A percentile compares a stretch with the other conserved stretches of the same genome.
Evolutionary conservation across 805 yeast species (phyloP).

Genomic region (Saccharomycopsis sp.): DNA sequence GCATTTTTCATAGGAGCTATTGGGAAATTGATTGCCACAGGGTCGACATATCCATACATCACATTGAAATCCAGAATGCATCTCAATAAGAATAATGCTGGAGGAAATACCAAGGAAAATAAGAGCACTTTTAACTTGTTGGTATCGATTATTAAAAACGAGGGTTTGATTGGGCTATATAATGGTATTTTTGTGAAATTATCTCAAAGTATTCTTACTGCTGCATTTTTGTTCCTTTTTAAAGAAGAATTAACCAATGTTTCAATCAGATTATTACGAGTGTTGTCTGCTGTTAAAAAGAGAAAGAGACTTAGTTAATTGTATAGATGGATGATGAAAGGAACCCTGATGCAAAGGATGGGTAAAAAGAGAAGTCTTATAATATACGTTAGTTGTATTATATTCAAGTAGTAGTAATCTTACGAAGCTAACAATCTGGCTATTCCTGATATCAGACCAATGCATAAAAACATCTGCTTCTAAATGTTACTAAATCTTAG

Average conservation of each 20-base stretch:
- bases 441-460: too few relatives aligned
- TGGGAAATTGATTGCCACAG: conserved; percentile 85
- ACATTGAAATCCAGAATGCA: conserved; percentile 89
- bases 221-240: conserved; percentile 85
- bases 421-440: too few relatives aligned
- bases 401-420: too few relatives aligned
- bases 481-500: too few relatives aligned
- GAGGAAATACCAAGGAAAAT: not conserved
- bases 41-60: conserved; percentile 84
- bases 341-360: too few relatives aligned
- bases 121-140: conserved; percentile 33
- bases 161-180: conserved; percentile 74
- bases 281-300: not conserved
- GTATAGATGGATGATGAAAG: too few relatives aligned
- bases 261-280: conserved; percentile 45
- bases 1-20: conserved; percentile 85
- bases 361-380: too few relatives aligned
- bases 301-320: not conserved
- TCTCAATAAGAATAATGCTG: conserved; percentile 33
- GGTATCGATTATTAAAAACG: conserved; percentile 52
- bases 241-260: conserved; percentile 74
- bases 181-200: conserved; percentile 77
- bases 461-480: too few relatives aligned
- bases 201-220: conserved; percentile 76
- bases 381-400: too few relatives aligned